These are phyloP conservation scores for Posidonia oceanica DNA, from an alignment of 116 monocot species.

Conservation along the genomic window DNA sequence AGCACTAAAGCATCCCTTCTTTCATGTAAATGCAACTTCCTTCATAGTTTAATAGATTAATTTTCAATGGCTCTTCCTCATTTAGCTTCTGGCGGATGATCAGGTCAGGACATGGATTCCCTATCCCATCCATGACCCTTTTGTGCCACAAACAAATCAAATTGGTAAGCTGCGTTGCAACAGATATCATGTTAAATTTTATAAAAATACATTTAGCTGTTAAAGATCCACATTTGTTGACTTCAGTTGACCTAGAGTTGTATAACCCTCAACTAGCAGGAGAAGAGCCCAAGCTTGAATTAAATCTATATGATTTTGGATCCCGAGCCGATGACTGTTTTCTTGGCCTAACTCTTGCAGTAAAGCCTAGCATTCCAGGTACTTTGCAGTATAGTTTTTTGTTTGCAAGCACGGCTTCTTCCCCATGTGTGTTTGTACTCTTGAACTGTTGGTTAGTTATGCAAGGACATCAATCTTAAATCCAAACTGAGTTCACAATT, in stretches of 20 bases:
- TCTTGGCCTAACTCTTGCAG: slow-evolving; percentile 76
- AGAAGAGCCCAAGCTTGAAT: slow-evolving; percentile 51
- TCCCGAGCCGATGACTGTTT: slow-evolving; percentile 60
- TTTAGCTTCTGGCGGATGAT: background rate
- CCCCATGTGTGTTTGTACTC: background rate
- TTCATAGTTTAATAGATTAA: background rate
- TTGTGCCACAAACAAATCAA: slow-evolving; percentile 19
- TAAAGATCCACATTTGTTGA: too few relatives aligned
- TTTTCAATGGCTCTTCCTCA: background rate
- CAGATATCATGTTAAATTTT: too few relatives aligned
- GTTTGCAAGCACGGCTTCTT: background rate
- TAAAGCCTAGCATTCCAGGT: slow-evolving; percentile 56
- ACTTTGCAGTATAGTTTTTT: background rate
- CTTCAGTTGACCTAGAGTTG: background rate
- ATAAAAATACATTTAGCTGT: too few relatives aligned
- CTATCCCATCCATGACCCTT: slow-evolving; percentile 30
- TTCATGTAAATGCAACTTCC: slow-evolving; percentile 42
- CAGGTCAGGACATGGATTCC: slow-evolving; percentile 50
- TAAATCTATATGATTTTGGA: slow-evolving; percentile 73
- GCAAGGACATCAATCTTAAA: too few relatives aligned
- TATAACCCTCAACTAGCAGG: slow-evolving; percentile 14
- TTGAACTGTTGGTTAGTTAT: too few relatives aligned
- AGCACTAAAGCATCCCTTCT: slow-evolving; percentile 79
- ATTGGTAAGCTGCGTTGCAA: slow-evolving; percentile 20
- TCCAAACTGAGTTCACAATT: too few relatives aligned